Conservation (phyloP, 495 filamentous ascomycete species). For the Penicillium salamii region DNA sequence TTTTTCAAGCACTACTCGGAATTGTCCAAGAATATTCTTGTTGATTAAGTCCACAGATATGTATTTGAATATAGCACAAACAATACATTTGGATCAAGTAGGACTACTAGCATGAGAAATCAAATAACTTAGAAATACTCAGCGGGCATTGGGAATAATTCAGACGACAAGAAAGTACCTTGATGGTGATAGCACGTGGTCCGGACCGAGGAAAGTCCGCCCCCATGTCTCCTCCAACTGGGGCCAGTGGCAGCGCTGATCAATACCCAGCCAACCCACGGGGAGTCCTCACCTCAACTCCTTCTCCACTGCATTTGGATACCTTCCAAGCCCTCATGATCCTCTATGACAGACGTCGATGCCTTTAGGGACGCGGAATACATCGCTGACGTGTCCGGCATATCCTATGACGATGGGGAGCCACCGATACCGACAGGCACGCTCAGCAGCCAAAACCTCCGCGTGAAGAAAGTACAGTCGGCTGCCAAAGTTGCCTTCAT, state of each 20-base stretch:
- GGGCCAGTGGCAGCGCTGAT: too few species aligned
- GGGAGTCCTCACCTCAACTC: slow-evolving; percentile 10
- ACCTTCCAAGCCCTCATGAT: slow-evolving; percentile 41
- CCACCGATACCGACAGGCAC: slow-evolving; percentile 11
- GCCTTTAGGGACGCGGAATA: slow-evolving; percentile 52
- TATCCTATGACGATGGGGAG: slow-evolving; percentile 34
- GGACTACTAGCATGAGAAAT: too few species aligned
- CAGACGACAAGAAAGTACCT: neutral
- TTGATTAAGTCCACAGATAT: slow-evolving; percentile 51
- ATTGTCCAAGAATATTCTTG: slow-evolving; percentile 74
- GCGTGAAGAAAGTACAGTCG: slow-evolving; percentile 38
- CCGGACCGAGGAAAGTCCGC: slow-evolving; percentile 28
- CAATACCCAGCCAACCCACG: slow-evolving; percentile 1
- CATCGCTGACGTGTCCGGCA: slow-evolving; percentile 49
- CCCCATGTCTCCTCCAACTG: slow-evolving; percentile 6
- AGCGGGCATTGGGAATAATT: neutral
- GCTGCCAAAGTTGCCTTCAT: slow-evolving; percentile 56
- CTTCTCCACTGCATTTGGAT: slow-evolving; percentile 12
- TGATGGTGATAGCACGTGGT: slow-evolving; percentile 12
- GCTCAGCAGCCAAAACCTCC: slow-evolving; percentile 26
- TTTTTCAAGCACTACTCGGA: slow-evolving; percentile 83
- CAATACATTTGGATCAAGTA: neutral
- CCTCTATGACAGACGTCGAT: slow-evolving; percentile 51
- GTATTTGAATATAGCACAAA: neutral
- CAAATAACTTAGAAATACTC: neutral